Base-by-base conservation (phyloP, 192 early-diverging fungal species). In the Coemansia pectinata region DNA sequence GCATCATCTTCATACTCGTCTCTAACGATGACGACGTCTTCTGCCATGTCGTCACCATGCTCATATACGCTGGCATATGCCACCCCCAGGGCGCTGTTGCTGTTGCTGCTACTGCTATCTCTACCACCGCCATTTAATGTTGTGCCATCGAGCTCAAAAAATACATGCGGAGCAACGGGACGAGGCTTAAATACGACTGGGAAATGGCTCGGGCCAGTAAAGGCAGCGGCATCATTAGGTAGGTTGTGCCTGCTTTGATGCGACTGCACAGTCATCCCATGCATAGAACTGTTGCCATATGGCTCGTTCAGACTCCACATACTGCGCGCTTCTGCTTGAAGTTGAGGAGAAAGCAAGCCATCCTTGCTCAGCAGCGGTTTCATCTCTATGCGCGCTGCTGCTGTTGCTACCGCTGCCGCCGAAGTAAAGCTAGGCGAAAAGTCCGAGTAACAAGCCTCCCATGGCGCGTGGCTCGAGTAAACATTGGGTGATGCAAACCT, bases 1-100 rank as follows among this genome's bases (percentile, higher is more conserved):
- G 7, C 48, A 15, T 57, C 55, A 31, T 57, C 55, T 29, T 57
- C 55, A 15, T 57, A 57, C 55, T 57, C 55, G 29, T 57, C 55
- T 57, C 55, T 34, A 41, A 41, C 14, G 17, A 34, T 34, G 25
- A 23, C 23, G 25, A 11, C 5, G 23, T 31, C 10, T 29, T 7
- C 15, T n/a, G 55, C 55, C 14, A 57, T 33, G 15, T 6, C 14
- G 15, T 29, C 29, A 7, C 15, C 27, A 7, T 11, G 29, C 55
- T n/a, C 29, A 17, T 57, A 0, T 17, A 5, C 55, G 31, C 15
- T 57, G 31, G 29, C 12, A 57, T n/a, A 57, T n/a, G 25, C 55
- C 29, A 31, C 14, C 29, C 55, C 55, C 2, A 17, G 17, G 29
- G 15, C 12, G 5, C 55, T 33, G 29, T 29, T 33, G 29, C 15